These are phyloP conservation scores for Cerioporus squamosus DNA, from an alignment of 1,284 basidiomycete species.

Conservation along the genomic window DNA sequence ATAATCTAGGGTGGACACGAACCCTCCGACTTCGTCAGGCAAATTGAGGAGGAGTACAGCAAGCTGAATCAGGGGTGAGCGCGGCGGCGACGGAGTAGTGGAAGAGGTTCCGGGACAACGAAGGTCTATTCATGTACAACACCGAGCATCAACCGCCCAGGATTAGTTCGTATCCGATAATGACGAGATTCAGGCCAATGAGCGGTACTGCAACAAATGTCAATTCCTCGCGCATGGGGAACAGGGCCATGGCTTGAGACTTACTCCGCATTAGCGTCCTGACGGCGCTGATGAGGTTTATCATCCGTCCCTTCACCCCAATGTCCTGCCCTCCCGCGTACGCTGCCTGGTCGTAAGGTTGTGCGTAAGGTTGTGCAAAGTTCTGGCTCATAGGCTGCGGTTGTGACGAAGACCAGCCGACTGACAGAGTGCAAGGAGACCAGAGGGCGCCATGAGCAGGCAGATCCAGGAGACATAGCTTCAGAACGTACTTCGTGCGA, in stretches of 20 bases:
- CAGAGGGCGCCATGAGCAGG: conserved; percentile 10
- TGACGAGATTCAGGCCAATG: conserved; percentile 80
- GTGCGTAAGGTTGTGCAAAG: conserved; percentile 71
- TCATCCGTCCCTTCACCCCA: conserved; percentile 83
- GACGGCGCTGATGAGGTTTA: conserved; percentile 93
- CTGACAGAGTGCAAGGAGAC: conserved; percentile 44
- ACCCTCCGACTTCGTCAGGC: conserved; percentile 73
- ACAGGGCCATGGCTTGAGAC: conserved; percentile 26
- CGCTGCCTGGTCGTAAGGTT: conserved; percentile 68
- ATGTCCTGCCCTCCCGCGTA: conserved; percentile 63
- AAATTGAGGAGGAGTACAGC: conserved; percentile 79
- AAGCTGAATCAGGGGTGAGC: conserved; percentile 51
- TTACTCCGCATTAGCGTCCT: conserved; percentile 94
- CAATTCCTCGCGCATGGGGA: background rate
- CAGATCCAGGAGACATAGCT: background rate
- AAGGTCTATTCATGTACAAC: conserved; percentile 15
- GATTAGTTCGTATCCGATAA: conserved; percentile 83
- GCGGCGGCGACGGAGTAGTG: conserved; percentile 1
- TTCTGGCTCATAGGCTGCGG: conserved; percentile 56
- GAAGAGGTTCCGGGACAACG: background rate
- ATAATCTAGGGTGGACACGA: conserved; percentile 70
- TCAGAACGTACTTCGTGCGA: conserved; percentile 80
- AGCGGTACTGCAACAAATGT: conserved; percentile 70
- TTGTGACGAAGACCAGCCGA: conserved; percentile 89
- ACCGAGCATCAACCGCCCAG: conserved; percentile 50